Base-by-base conservation (phyloP, 176 grass and related monocot species). In the Oryza officinalis region DNA sequence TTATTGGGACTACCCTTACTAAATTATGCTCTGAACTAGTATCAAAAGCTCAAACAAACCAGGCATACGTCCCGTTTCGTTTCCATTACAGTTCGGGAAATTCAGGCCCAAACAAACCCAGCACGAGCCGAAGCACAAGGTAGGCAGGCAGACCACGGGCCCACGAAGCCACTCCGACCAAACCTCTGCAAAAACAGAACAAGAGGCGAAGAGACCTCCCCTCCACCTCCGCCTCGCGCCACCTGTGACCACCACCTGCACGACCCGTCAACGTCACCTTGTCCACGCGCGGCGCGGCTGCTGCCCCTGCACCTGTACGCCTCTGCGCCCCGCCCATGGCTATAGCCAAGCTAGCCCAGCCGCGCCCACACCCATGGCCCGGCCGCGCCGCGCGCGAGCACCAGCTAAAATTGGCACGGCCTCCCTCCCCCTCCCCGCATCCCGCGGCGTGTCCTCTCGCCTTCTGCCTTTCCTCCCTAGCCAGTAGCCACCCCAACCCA, bases 351-450 rank as follows among this genome's bases (percentile, higher is more conserved):
- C 13, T 47, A 47, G 13, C 45, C 45, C 45, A 47, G 4, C 12
- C 45, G 2, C 45, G 45, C 45, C 13, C 45, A 2, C 11, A 10
- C 12, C 44, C 44, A 46, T 0, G 3, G 85, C 64, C 82, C 86
- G 86, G 83, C 82, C 87, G 79, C 80, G 85, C 79, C 74, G 65
- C 45, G 86, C 86, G 86, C 88, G 89, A 89, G 89, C 80, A 67
- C 72, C 66, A 27, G 69, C 88, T 80, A 87, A 75, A 82, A 74
- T 86, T 87, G 69, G 88, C 37, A 22, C 49, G 23, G 3, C 46
- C 60, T 74, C 71, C 37, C 80, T 41, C 20, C 7, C 20, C 50
- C 35, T 37, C 37, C 52, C 68, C 84, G 79, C 60, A 67, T 40
- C 46, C 37, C 23, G 67, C 84, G 74, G 77, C 71, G 81, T 45